Base-by-base conservation (phyloP, 2,329 filamentous ascomycete species). In the Chrysoporthe austroafricana region DNA sequence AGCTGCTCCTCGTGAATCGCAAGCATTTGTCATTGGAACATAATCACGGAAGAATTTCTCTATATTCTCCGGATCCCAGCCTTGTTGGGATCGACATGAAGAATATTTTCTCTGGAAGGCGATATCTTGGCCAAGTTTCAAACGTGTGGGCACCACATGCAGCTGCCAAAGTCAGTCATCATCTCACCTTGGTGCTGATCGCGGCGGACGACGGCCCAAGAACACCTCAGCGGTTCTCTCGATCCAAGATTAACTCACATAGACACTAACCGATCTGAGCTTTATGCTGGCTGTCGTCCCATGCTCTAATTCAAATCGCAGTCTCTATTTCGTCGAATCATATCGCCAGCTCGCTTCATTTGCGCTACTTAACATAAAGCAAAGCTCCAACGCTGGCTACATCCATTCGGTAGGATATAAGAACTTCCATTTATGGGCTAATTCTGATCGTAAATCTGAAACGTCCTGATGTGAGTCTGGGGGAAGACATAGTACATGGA, bases 151-250 rank as follows among this genome's bases (percentile, higher is more conserved):
- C 34, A 57, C 54, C 16, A 39, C 18, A n/a, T n/a, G 32, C 54
- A 57, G 54, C 4, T 57, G 34, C 34, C 54, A 39, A 57, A 57
- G 54, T 39, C 54, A 39, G 54, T 21, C 34, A 57, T 57, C 14
- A 36, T 18, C 18, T 57, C 34, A n/a, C 32, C 14, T n/a, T 21
- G 54, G 34, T 18, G 32, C 54, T 39, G 54, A 39, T 39, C 54
- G 34, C 39, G 54, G 34, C 52, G 18, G 11, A 13, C n/a, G 54
- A 57, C 34, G 7, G 5, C 34, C 34, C 14, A 39, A 34, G 34
- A 34, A 36, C 52, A 39, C 32, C 34, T 21, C 54, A 32, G 32
- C 34, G 39, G 18, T n/a, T 14, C 39, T 18, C 14, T 57, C 34
- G 54, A 39, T 39, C 34, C 50, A 18, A 54, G 21, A 54, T 54